Base-by-base conservation (phyloP, 768 basidiomycete species). In the Boletus pseudopeckii region DNA sequence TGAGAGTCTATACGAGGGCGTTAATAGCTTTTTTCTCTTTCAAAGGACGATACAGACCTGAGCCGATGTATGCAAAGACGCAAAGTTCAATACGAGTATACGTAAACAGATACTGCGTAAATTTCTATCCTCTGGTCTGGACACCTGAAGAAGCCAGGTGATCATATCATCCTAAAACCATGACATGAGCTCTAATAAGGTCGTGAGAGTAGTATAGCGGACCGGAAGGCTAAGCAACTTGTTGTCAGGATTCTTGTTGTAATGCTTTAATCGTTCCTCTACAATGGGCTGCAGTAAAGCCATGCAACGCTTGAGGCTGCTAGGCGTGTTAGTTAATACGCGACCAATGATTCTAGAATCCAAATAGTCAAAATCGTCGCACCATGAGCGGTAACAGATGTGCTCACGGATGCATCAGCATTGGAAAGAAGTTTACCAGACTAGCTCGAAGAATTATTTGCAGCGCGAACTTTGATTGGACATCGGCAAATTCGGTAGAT, bases 111-210 rank as follows among this genome's bases (percentile, higher is more conserved):
- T 58, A 32, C 66, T 56, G 47, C 55, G 60, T 56, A 60, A 60
- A 57, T 60, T 75, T 58, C 53, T 60, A 32, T 57, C 67, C 55
- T 61, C 61, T 39, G 39, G 65, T 49, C 52, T 52, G 24, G 68
- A 65, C 13, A 68, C 68, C 10, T 69, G 69, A 58, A 77, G 66
- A n/a, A 77, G 60, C 77, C 74, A 76, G 32, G 67, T 68, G 13
- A 77, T 65, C 60, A 75, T 44, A 55, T 77, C 76, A 41, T 72
- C 70, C 74, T 74, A 44, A 18, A 33, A 3, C 28, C 13, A 38
- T 45, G 26, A 43, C 32, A 28, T 61, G 5, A 62, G 57, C 45
- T 48, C 33, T 36, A 32, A 50, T 42, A 48, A 30, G 7, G 26
- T 45, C 32, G 18, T 42, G 48, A 32, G 47, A 55, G 43, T 14